Evolutionary conservation across 495 filamentous ascomycete genomes (phyloP), one percentile per base, ranked within the genome.

Genomic region (Penicillium chermesinum): DNA sequence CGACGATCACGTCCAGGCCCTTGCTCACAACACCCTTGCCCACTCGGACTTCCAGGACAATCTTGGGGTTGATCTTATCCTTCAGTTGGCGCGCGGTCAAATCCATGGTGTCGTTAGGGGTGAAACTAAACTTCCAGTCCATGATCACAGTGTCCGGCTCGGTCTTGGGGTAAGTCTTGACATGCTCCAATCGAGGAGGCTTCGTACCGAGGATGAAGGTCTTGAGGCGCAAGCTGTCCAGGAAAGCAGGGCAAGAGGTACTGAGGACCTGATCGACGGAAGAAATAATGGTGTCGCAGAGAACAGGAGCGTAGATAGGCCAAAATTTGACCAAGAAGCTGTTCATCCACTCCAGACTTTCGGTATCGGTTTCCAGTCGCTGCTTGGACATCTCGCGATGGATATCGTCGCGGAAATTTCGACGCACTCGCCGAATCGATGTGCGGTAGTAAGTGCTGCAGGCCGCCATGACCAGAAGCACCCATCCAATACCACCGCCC

Each of bases 91-190:
- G 83, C 16, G 82, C 73, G 4, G 93, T 99, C 76, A 99, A 76
- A 68, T 99, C 93, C 49, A 86, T 81, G 8, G 77, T 86, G 65
- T 99, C 93, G 55, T 91, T 96, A 7, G 93, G 93, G 0, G 87
- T 97, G 67, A 99, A 99, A 71, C 91, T 96, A 69, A 99, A 97
- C 55, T 95, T 91, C 93, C 93, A 99, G 62, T 99, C 93, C 94
- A 97, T 99, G 45, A 97, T 79, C 35, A 99, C 87, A 45, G 86
- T 86, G 58, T 99, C 91, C 38, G 96, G 89, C 38, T 96, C 88
- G 10, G 88, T 87, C 69, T 95, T 96, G 19, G 93, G 90, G 56
- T 97, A 97, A 6, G 93, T 95, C 74, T 95, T 96, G 57, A 97
- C 93, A 61, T 96, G 89, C 63, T 99, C 93, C 75, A 99, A 75